Base-by-base conservation (phyloP, 148 eudicot genomes). In the Silene conica region DNA sequence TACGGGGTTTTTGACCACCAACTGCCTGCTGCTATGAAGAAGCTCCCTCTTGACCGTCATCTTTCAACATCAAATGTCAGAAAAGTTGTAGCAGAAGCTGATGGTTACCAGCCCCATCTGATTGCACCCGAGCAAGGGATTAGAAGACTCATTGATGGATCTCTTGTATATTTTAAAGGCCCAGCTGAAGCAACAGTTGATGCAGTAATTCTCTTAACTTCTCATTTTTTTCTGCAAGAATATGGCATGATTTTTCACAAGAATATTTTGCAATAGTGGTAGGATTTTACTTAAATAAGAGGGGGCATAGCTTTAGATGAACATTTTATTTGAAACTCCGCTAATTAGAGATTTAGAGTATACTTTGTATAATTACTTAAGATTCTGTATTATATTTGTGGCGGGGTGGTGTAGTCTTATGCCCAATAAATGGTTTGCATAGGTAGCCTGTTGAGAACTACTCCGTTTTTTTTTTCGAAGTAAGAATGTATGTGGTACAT, bases 121-220 rank as follows among this genome's bases (percentile, higher is more conserved):
- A 87, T 95, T 74, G 99, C 99, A 79, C 99, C 99, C 70, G 99
- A 95, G 70, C 97, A 96, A 88, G 99, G 99, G 64, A 90, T 92
- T 71, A 87, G 99, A 81, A 87, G 99, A 81, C 85, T 96, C 62
- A 96, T 96, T 76, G 99, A 96, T 80, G 99, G 99, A 79, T 92
- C 99, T 70, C 97, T 96, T 31, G 97, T 92, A 64, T 96, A 87
- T 85, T 96, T 96, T 83, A 96, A 85, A 84, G 99, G 99, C 73
- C 99, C 99, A 66, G 99, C 94, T 79, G 99, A 96, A 84, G 99
- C 99, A 67, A 86, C 97, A 20, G 97, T 92, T 78, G 99, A 96
- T 86, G 96, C 99, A 74, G 99, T 96, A 96, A 78, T 65, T 63
- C 73, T 66, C 54, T 31, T 72, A 25, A 67, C 38, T 31, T 43